Percentiles rank a stretch among this genome's conserved stretches.
Conservation (phyloP, 768 basidiomycete genomes). For the Xerocomellus chrysenteron region DNA sequence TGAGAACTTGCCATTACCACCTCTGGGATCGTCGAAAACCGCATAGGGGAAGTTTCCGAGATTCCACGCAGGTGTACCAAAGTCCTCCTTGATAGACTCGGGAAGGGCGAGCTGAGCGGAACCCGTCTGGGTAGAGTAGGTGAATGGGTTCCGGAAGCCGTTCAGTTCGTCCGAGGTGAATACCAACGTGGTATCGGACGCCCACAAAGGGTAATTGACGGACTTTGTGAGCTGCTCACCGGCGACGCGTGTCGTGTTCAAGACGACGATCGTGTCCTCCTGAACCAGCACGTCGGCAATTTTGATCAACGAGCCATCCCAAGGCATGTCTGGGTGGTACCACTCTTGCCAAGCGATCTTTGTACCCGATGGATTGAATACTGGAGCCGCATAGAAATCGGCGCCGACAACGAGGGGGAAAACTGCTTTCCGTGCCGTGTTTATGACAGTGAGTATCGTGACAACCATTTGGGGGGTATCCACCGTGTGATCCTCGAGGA, state of each 20-base stretch:
- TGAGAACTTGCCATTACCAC: conserved; percentile 18
- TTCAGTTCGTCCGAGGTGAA: conserved; percentile 61
- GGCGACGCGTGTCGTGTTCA: conserved; percentile 47
- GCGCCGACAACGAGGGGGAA: conserved; percentile 52
- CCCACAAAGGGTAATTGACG: conserved; percentile 62
- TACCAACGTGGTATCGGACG: conserved; percentile 50
- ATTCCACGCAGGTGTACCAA: conserved; percentile 55
- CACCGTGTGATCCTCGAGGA: conserved; percentile 71
- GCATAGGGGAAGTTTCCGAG: conserved; percentile 51
- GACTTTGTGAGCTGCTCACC: conserved; percentile 51
- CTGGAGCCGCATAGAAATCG: conserved; percentile 69
- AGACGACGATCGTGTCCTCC: conserved; percentile 27
- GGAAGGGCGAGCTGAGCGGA: conserved; percentile 33
- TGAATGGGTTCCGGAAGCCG: conserved; percentile 70
- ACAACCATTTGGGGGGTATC: conserved; percentile 36
- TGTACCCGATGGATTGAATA: conserved; percentile 59
- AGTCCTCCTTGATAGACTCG: conserved; percentile 50
- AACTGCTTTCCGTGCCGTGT: conserved; percentile 44
- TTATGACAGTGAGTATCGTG: conserved; percentile 58
- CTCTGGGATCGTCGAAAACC: conserved; percentile 35
- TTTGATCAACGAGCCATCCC: conserved; percentile 61
- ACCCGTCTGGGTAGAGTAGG: conserved; percentile 39
- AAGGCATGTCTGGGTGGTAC: conserved; percentile 72
- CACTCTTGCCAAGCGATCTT: conserved; percentile 64
- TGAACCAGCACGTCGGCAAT: conserved; percentile 45